Conservation (phyloP, 2,329 filamentous ascomycete species). For the Sphaerostilbella broomeana region DNA sequence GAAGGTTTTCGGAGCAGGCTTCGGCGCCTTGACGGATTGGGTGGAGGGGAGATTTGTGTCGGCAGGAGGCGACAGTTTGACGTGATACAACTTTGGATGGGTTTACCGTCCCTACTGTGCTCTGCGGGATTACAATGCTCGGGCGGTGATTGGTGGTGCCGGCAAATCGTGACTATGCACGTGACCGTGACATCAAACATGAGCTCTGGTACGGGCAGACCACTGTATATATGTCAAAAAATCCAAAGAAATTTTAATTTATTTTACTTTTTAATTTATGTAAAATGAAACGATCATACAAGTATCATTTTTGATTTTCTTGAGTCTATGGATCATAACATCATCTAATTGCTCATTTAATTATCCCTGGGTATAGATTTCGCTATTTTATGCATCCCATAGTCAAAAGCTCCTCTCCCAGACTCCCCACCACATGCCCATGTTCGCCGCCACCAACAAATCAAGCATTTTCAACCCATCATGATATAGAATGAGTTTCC, state of each 20-base stretch:
- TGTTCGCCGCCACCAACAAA: slow-evolving; percentile 80
- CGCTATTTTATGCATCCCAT: not conserved
- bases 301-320: slow-evolving; percentile 1
- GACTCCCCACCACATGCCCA: slow-evolving; percentile 88
- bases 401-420: slow-evolving; percentile 56
- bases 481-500: slow-evolving; percentile 83
- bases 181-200: slow-evolving; percentile 17
- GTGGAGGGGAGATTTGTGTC: slow-evolving; percentile 13
- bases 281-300: not conserved
- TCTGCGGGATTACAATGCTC: slow-evolving; percentile 36
- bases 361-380: slow-evolving; percentile 1
- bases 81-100: slow-evolving; percentile 17
- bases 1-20: slow-evolving; percentile 17
- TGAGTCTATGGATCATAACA: not conserved
- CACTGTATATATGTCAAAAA: no score
- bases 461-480: slow-evolving; percentile 96
- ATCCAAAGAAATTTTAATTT: no score
- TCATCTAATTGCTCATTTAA: not conserved
- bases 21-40: slow-evolving; percentile 13
- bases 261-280: no score
- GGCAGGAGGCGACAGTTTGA: slow-evolving; percentile 22
- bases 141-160: slow-evolving; percentile 29
- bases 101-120: slow-evolving; percentile 15
- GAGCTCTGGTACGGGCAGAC: no score
- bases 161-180: slow-evolving; percentile 23